Base-by-base conservation (phyloP, 2,329 filamentous ascomycete genomes). In the Mycosphaerelloides madeirae region DNA sequence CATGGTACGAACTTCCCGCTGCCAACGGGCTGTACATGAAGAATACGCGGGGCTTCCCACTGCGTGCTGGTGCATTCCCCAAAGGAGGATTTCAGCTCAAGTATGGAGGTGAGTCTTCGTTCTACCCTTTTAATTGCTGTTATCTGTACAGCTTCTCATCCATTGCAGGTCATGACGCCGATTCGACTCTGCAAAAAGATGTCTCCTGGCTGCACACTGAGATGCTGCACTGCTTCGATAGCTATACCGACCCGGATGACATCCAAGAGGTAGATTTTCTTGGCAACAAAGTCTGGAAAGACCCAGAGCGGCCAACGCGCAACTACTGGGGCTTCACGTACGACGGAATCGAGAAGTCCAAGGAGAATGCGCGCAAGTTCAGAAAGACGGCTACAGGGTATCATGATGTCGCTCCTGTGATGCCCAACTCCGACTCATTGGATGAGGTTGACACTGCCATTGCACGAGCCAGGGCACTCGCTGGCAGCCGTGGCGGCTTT, bases 1-100 rank as follows among this genome's bases (percentile, higher is more conserved):
- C 56, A 3, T 63, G 60, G 60, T 55, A 62, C 39, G 55, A 56
- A 19, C 57, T 64, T 11, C 61, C 61, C 5, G 61, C 61, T 7
- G 54, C 57, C 5, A 64, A 64, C 34, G 60, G 54, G 1, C 44
- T 64, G 14, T 56, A 57, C 36, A 52, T 60, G 50, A 54, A 54
- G 29, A 54, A 48, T 38, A 61, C 51, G 14, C 53, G 54, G 16
- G 59, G 60, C 34, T 58, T 53, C 37, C 59, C 60, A 11, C 41
- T 64, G 6, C 54, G 45, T 18, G 54, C 59, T 9, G 41, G 43
- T 15, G 57, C 51, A 3, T 39, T 64, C 6, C 60, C 60, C 2
- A 25, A 31, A 13, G 56, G 57, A 15, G 61, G 61, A 14, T 60
- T 55, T 18, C 19, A 47, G n/a, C 35, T 62, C 36, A 40, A 15